Percentiles rank a stretch among this genome's conserved stretches.
phyloP scores from a whole-genome alignment of 139 green algal species.

The Chlorella sp. region DNA sequence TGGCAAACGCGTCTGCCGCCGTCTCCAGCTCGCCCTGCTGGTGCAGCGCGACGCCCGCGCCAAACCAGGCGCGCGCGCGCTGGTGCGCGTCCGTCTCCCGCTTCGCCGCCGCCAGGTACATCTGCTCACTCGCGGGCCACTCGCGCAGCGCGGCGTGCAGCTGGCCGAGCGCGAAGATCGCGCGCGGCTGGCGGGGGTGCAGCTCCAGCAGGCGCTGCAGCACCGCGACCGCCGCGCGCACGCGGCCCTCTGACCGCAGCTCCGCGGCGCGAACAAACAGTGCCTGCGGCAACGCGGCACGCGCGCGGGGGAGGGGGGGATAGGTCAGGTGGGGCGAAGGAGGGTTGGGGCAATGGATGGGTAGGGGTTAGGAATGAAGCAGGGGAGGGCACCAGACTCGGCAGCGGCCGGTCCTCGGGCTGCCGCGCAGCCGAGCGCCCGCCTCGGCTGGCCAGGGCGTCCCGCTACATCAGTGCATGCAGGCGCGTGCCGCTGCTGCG shows the following conservation, averaged over 20 bases:
- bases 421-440: too few relatives aligned
- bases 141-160: constrained; percentile 38
- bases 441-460: too few relatives aligned
- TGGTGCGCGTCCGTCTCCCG: constrained; percentile 7
- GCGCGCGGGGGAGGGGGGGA: too few relatives aligned
- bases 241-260: constrained; percentile 10
- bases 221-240: constrained; percentile 11
- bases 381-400: too few relatives aligned
- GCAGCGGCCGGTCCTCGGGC: too few relatives aligned
- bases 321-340: neutral
- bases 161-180: constrained; percentile 44
- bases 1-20: constrained; percentile 32
- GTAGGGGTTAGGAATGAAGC: too few relatives aligned
- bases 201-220: constrained; percentile 33
- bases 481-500: too few relatives aligned
- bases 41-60: constrained; percentile 35
- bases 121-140: constrained; percentile 34
- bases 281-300: too few relatives aligned
- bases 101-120: constrained; percentile 30
- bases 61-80: constrained; percentile 33
- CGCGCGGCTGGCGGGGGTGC: constrained; percentile 19
- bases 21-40: constrained; percentile 37
- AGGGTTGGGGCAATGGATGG: too few relatives aligned
- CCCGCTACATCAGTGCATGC: neutral
- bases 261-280: constrained; percentile 40